Base-by-base conservation (phyloP, 1,284 basidiomycete genomes). In the Ganoderma meredithae region DNA sequence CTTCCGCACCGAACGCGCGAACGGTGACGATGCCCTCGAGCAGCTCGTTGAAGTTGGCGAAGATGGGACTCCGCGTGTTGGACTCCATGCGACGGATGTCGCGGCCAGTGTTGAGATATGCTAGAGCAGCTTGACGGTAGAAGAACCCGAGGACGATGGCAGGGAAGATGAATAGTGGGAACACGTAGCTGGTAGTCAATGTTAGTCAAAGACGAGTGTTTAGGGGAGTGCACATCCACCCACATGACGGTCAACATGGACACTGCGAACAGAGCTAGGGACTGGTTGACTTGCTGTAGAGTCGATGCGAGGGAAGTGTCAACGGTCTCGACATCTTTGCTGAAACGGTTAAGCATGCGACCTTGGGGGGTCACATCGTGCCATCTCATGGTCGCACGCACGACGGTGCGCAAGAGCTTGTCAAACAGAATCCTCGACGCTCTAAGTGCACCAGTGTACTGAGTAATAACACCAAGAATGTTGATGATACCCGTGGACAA, bases 1-100 rank as follows among this genome's bases (percentile, higher is more conserved):
- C 82, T 75, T 97, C 95, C 1, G 90, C 93, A 10, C 92, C 92
- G 80, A 96, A 98, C 0, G 95, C 96, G 60, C 96, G 88, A 47
- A 97, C 94, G n/a, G 93, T 91, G 56, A 94, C 86, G 61, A 95
- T 91, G 25, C 94, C 94, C 68, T 90, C 88, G 44, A 96, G 81
- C 15, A 95, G 79, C 79, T 97, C 95, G 7, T 86, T 88, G 75
- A 96, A 95, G 63, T 92, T 91, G 2, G 91, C 88, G 76, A 90
- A 92, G 66, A 93, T 91, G 0, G 91, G 91, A 3, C 89, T 91
- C 17, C 90, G 83, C 1, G 86, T 84, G 72, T 88, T 91, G 3
- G 89, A 90, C 78, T 95, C 93, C 86, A 95, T 91, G 25, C 94
- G 84, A 60, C 93, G 86, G 36, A 95, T 81, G 74, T 94, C 92